Evolutionary conservation across 306 rosid species (phyloP).

Genomic region (Citrullus amarus): DNA sequence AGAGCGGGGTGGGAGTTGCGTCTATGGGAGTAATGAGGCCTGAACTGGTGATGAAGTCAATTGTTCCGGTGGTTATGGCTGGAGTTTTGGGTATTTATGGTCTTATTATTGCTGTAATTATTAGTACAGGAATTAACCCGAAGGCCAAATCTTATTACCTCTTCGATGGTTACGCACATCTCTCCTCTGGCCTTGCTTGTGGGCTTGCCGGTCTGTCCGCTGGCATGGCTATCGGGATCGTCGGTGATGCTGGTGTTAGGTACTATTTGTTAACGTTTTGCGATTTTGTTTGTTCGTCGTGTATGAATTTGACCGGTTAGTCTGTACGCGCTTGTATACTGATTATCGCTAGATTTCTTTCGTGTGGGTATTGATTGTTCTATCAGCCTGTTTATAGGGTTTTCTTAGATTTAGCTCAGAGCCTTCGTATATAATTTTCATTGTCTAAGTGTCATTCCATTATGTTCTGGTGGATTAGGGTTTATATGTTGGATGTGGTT

Average conservation of each 20-base stretch:
- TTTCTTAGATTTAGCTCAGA: neutral
- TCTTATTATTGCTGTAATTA: constrained; percentile 46
- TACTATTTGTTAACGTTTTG: neutral
- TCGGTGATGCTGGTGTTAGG: constrained; percentile 63
- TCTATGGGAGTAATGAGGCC: constrained; percentile 68
- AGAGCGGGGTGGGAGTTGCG: constrained; percentile 57
- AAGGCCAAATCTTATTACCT: constrained; percentile 54
- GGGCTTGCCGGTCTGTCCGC: constrained; percentile 56
- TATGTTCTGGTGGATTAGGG: neutral
- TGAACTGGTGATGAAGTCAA: constrained; percentile 54
- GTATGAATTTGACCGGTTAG: neutral
- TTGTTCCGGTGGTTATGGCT: constrained; percentile 59
- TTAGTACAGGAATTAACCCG: constrained; percentile 51
- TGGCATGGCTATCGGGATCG: constrained; percentile 56
- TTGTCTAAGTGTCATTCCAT: neutral
- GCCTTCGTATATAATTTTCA: neutral
- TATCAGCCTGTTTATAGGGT: neutral
- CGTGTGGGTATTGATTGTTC: neutral
- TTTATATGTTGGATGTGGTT: neutral
- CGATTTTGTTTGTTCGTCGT: neutral
- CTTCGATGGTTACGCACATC: constrained; percentile 57
- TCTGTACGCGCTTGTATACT: neutral
- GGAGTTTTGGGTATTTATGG: constrained; percentile 57
- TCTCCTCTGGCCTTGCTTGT: constrained; percentile 52
- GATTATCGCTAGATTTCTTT: neutral